Conservation (phyloP, 116 monocot species). For the Cymodocea nodosa region DNA sequence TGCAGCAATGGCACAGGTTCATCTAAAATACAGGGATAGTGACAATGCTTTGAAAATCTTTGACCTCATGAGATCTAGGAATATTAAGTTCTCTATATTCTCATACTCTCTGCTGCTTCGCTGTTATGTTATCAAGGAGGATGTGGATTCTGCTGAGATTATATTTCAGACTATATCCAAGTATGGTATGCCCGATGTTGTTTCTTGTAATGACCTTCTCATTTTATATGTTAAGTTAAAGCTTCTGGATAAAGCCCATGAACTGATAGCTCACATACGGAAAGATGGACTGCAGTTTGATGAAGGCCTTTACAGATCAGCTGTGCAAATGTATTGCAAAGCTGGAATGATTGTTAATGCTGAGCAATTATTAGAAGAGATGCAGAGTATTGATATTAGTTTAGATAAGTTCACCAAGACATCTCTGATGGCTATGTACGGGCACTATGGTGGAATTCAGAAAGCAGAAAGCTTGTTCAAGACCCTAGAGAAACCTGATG, state of each 20-base stretch:
- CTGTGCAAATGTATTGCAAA: conserved; percentile 59
- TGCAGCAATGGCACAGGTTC: conserved; percentile 82
- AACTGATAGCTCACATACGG: conserved; percentile 44
- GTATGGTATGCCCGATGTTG: conserved; percentile 34
- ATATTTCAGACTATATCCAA: conserved; percentile 43
- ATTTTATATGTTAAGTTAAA: conserved; percentile 54
- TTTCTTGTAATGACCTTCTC: conserved; percentile 60
- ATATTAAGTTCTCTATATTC: conserved; percentile 49
- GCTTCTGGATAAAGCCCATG: conserved; percentile 60
- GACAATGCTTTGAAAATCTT: conserved; percentile 62
- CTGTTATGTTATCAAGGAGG: conserved; percentile 57
- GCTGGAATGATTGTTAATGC: conserved; percentile 46
- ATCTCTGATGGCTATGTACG: conserved; percentile 60
- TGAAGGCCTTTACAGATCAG: conserved; percentile 46
- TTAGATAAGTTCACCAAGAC: conserved; percentile 43
- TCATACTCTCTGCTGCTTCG: conserved; percentile 55
- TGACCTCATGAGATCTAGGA: conserved; percentile 53
- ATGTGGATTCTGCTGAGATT: conserved; percentile 60
- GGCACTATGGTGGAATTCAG: conserved; percentile 44
- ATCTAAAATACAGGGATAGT: conserved; percentile 50
- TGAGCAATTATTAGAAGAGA: conserved; percentile 53
- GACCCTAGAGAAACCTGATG: conserved; percentile 42
- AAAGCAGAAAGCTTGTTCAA: conserved; percentile 51
- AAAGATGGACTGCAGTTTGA: conserved; percentile 43
- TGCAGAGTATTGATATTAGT: conserved; percentile 33